Base-by-base conservation (phyloP, 805 yeast genomes). In the Ogataea methanolica region DNA sequence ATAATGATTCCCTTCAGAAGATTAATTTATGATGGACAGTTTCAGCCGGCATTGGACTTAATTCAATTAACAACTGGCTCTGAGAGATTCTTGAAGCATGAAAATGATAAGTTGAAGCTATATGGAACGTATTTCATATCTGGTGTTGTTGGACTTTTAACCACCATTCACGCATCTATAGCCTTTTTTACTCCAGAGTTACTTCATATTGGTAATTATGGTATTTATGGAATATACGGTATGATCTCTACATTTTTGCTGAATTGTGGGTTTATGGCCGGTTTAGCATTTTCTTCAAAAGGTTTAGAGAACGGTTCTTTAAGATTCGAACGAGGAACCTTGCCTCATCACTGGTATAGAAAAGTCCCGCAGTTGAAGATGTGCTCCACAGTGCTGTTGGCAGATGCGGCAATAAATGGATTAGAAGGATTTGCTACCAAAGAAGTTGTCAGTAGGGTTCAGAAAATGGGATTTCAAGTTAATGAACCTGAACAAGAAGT, bases 351-450 rank as follows among this genome's bases (percentile, higher is more conserved):
- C 52, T 82, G 89, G 82, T 82, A 71, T 59, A 66, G 71, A 48
- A 86, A 82, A 61, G 76, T 83, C 19, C 87, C 83, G 55, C 88
- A 85, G 60, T 71, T 86, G 73, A 67, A 76, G 50, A 80, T 87
- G 82, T 74, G 83, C 39, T 70, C 85, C 1, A 74, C 76, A 55
- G 73, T 85, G 33, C 74, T 85, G 33, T 88, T 84, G 50, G 77
- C 85, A 43, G 90, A 88, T 63, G 72, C 81, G 12, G 69, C 67
- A 42, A 61, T 79, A 44, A 75, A 68, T 53, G 80, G 80, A 5
- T 65, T 62, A 11, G 70, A 67, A 42, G 70, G 74, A 4, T 71
- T 72, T 55, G 70, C 70, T 4, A 66, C 70, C 2, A 52, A 57
- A 36, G 57, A 55, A 16, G 51, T 67, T 35, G 66, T 67, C 19